Evolutionary conservation across 805 yeast species (phyloP).

Genomic region (Grigorovia yakushimaensis): DNA sequence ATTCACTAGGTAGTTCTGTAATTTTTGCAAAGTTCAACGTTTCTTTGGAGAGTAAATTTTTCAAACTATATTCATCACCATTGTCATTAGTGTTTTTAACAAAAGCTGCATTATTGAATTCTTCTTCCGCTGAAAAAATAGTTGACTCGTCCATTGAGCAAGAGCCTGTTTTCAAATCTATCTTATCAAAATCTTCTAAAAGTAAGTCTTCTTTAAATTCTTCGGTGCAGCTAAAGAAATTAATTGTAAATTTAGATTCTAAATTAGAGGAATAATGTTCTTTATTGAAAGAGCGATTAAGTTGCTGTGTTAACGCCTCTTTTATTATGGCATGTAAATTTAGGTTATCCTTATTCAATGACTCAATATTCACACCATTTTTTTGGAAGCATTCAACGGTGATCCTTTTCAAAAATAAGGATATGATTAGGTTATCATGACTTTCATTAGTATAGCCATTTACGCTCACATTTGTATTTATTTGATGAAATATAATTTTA

Average conservation of each 20-base stretch:
- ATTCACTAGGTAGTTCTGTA: constrained; percentile 23
- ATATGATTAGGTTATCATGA: constrained; percentile 18
- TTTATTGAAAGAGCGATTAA: not conserved
- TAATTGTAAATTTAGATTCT: not conserved
- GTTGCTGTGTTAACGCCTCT: not conserved
- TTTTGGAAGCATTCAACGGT: constrained; percentile 1
- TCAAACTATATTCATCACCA: too few species aligned
- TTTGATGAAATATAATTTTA: constrained; percentile 20
- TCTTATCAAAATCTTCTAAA: constrained; percentile 23
- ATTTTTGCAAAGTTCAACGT: constrained; percentile 11
- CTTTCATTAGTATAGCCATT: constrained; percentile 14
- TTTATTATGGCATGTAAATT: not conserved
- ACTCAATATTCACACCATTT: not conserved
- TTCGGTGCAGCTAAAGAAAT: not conserved
- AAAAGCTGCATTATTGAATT: not conserved
- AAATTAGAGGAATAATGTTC: not conserved
- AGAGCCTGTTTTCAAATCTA: constrained; percentile 13
- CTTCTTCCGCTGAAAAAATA: not conserved
- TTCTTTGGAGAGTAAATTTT: constrained; percentile 10
- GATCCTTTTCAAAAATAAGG: constrained; percentile 19
- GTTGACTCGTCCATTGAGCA: constrained; percentile 4
- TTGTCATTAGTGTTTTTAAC: not conserved
- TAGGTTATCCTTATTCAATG: not conserved
- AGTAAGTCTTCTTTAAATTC: not conserved
- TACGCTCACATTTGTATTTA: not conserved